phyloP scores from a whole-genome alignment of 176 grass and related monocot genomes.

The Rhynchospora tenuis region DNA sequence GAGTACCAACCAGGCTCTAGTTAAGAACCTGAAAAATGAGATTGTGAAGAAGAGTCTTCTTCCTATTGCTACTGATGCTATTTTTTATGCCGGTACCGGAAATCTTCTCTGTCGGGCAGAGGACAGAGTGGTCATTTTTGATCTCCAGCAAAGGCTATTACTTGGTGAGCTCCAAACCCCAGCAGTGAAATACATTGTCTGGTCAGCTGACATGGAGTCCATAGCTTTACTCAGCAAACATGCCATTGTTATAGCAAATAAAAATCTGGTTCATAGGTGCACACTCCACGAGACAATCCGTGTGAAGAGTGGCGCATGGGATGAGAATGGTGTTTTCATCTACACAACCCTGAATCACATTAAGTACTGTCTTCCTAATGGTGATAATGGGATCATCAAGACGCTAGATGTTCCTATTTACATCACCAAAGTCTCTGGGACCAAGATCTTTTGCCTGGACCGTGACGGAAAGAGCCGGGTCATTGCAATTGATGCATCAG shows the following conservation, averaged over 20 bases:
- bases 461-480: constrained; percentile 72
- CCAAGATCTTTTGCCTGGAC: constrained; percentile 65
- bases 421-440: constrained; percentile 68
- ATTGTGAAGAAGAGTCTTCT: constrained; percentile 69
- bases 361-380: constrained; percentile 89
- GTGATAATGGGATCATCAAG: constrained; percentile 81
- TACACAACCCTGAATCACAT: constrained; percentile 96
- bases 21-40: constrained; percentile 82
- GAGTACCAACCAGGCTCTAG: constrained; percentile 64
- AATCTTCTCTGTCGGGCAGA: constrained; percentile 72
- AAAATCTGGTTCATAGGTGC: constrained; percentile 66
- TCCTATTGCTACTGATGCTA: constrained; percentile 62
- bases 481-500: constrained; percentile 69
- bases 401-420: constrained; percentile 81
- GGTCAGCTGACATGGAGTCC: constrained; percentile 89
- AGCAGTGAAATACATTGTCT: constrained; percentile 69
- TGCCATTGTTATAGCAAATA: constrained; percentile 70
- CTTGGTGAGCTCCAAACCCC: constrained; percentile 66
- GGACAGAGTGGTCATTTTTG: constrained; percentile 64
- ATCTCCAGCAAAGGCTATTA: constrained; percentile 72
- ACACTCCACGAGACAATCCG: constrained; percentile 85
- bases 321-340: constrained; percentile 84
- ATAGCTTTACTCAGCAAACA: constrained; percentile 88
- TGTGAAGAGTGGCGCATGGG: constrained; percentile 95
- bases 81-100: constrained; percentile 82